Percentiles rank a stretch among this genome's conserved stretches.
Conservation (phyloP, 768 basidiomycete genomes). For the Galerina marginata region DNA sequence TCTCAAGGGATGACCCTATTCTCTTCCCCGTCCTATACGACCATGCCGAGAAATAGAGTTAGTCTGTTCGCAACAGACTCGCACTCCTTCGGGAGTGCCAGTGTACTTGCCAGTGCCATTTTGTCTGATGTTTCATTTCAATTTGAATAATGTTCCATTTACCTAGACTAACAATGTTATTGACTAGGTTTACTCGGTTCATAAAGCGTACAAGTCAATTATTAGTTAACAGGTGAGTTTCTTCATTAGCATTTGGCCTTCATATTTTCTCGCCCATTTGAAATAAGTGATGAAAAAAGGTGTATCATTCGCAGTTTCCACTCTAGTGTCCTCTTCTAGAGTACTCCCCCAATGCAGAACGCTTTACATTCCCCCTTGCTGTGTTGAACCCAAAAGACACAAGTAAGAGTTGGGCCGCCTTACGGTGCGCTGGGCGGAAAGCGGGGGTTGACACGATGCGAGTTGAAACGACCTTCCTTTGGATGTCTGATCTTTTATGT, state of each 20-base stretch:
- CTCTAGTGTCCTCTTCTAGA: conserved; percentile 69
- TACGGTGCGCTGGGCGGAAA: conserved; percentile 68
- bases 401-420: conserved; percentile 67
- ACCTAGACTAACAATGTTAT: not conserved
- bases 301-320: conserved; percentile 89
- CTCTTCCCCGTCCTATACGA: conserved; percentile 94
- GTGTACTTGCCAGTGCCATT: conserved; percentile 92
- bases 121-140: conserved; percentile 60
- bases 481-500: conserved; percentile 74
- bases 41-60: conserved; percentile 84
- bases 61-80: conserved; percentile 79
- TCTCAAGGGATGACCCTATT: conserved; percentile 69
- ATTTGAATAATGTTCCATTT: not conserved
- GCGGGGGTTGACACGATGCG: conserved; percentile 78
- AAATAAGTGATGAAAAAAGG: conserved; percentile 51
- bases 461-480: conserved; percentile 80
- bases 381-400: conserved; percentile 74
- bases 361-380: conserved; percentile 71
- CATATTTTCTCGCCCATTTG: not conserved
- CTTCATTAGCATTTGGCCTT: too few species aligned
- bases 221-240: too few species aligned
- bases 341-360: conserved; percentile 78
- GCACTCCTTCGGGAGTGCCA: conserved; percentile 53
- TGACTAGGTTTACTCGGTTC: not conserved
- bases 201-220: not conserved